Base-by-base conservation (phyloP, 2,329 filamentous ascomycete genomes). In the Pestalotiopsis sp. region DNA sequence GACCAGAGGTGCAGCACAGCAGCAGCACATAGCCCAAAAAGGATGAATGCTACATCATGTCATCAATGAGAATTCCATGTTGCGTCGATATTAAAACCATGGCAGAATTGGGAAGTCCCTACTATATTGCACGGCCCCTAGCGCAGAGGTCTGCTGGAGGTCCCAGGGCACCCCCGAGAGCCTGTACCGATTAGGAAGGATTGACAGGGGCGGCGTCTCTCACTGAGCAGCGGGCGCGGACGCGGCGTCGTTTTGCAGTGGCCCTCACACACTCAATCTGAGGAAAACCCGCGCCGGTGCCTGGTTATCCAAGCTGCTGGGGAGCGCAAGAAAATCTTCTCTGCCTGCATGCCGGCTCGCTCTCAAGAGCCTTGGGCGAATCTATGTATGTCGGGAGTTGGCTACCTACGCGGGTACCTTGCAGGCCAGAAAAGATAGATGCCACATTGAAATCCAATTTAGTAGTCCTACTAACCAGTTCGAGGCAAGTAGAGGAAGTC, bases 71-170 rank as follows among this genome's bases (percentile, higher is more conserved):
- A 36, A 62, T 40, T 62, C 23, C 59, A 62, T 40, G 59, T 62
- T 36, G 25, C 59, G 59, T 62, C 31, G 59, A 62, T 62, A 62
- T 62, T 62, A 62, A 62, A 20, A 20, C 36, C 59, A 64, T 45
- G 61, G 61, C 61, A 64, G 40, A 64, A 64, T 64, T 64, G 61
- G 61, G 61, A 64, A 64, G 61, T 49, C 61, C 40, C 61, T 36
- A 36, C 31, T 62, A 62, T 40, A 62, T 49, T 45, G 61, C 61
- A 23, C 40, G 40, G 20, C 61, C 61, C 11, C 25, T 52, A 49
- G 17, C 45, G 20, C 7, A 52, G 45, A 52, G 41, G 17, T n/a
- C 13, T 13, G 17, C 41, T n/a, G 13, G 6, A n/a, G 17, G 41
- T 20, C 45, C 45, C 17, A 20, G 31, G 25, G 59, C 59, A 27